A percentile compares a stretch with the other conserved stretches of the same genome.
phyloP scores from a whole-genome alignment of 257 asterid species.

The Verbena officinalis region DNA sequence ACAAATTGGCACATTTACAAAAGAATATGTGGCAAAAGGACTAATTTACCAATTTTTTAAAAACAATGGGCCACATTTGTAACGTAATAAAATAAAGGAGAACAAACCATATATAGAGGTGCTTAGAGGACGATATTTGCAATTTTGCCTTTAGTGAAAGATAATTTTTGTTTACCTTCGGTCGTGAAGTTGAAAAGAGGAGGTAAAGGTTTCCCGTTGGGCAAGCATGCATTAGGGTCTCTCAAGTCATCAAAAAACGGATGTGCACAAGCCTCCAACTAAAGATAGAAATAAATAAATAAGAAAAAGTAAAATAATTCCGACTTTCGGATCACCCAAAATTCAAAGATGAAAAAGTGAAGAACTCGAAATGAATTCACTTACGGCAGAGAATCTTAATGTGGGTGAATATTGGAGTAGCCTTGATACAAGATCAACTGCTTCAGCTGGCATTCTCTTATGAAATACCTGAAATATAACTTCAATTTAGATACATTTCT shows the following conservation, averaged over 20 bases:
- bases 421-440: conserved; percentile 54
- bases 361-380: conserved; percentile 5
- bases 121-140: too few species aligned
- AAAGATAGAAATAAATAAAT: not conserved
- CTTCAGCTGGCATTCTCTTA: conserved; percentile 49
- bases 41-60: too few species aligned
- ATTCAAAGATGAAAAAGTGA: too few species aligned
- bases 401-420: conserved; percentile 61
- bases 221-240: conserved; percentile 68
- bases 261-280: conserved; percentile 98
- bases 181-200: conserved; percentile 80
- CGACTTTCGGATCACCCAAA: not conserved
- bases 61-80: too few species aligned
- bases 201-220: conserved; percentile 75
- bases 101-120: too few species aligned
- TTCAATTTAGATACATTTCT: conserved; percentile 15
- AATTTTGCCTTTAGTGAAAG: too few species aligned
- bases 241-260: conserved; percentile 85
- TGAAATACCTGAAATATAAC: conserved; percentile 45
- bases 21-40: too few species aligned
- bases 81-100: too few species aligned
- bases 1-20: too few species aligned
- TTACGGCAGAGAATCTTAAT: conserved; percentile 52
- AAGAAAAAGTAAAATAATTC: not conserved
- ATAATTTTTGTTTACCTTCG: conserved; percentile 51